These are phyloP conservation scores for Canavalia ensiformis DNA, from an alignment of 306 rosid species.

Conservation along the genomic window DNA sequence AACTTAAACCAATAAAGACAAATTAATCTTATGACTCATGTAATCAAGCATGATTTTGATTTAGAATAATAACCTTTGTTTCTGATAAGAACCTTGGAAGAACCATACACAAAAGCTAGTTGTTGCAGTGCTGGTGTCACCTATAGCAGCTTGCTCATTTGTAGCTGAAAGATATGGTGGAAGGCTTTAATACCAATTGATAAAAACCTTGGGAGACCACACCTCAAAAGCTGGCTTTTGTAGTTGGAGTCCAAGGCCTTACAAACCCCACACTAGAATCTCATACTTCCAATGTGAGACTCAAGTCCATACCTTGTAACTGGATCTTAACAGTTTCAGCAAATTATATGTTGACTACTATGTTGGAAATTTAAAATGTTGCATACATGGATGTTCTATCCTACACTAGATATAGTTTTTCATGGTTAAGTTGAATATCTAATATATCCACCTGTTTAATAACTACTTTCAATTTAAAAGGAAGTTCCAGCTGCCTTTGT, in stretches of 20 bases:
- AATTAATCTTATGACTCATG: constrained; percentile 10
- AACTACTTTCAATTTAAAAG: constrained; percentile 52
- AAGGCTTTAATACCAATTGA: too few relatives aligned
- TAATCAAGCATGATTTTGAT: constrained; percentile 26
- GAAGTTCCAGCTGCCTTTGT: constrained; percentile 90
- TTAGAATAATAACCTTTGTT: constrained; percentile 18
- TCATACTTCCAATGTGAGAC: too few relatives aligned
- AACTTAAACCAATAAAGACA: constrained; percentile 8
- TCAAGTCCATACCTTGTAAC: too few relatives aligned
- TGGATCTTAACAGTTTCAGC: too few relatives aligned
- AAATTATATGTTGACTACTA: constrained; percentile 15
- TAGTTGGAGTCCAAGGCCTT: too few relatives aligned
- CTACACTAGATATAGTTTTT: constrained; percentile 23
- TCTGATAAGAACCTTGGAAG: not conserved
- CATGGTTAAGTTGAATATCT: constrained; percentile 45
- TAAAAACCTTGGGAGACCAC: too few relatives aligned
- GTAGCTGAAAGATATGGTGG: too few relatives aligned
- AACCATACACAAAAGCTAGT: too few relatives aligned
- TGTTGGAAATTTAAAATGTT: constrained; percentile 3
- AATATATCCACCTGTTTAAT: constrained; percentile 38
- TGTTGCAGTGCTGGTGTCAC: too few relatives aligned
- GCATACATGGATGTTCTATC: constrained; percentile 9
- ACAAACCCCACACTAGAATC: too few relatives aligned
- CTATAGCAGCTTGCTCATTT: too few relatives aligned
- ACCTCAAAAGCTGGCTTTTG: too few relatives aligned